These are phyloP conservation scores for Olyra latifolia DNA, from an alignment of 176 grass and related monocot species.

Conservation along the genomic window DNA sequence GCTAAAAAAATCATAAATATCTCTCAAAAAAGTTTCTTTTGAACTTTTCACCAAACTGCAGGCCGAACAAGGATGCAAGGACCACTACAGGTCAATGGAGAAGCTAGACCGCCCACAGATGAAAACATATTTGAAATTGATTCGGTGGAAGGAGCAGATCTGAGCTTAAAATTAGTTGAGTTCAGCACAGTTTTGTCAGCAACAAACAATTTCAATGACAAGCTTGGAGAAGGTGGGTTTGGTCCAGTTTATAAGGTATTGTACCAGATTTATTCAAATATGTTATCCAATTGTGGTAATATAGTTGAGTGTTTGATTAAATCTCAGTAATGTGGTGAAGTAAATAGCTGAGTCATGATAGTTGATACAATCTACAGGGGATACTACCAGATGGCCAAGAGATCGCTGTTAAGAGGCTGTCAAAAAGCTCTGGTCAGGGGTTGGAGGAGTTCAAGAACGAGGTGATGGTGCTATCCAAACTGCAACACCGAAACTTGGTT, in stretches of 20 bases:
- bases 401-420: constrained; percentile 71
- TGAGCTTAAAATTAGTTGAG: constrained; percentile 53
- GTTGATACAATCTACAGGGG: constrained; percentile 39
- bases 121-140: constrained; percentile 30
- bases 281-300: background rate
- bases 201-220: constrained; percentile 65
- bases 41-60: constrained; percentile 9
- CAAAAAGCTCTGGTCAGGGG: constrained; percentile 53
- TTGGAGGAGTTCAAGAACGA: constrained; percentile 72
- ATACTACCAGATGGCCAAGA: constrained; percentile 65
- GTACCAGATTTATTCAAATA: background rate
- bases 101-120: constrained; percentile 27
- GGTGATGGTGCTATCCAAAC: constrained; percentile 58
- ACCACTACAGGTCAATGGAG: background rate
- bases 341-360: background rate
- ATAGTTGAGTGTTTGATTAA: background rate
- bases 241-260: constrained; percentile 77
- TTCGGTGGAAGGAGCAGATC: constrained; percentile 21
- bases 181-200: constrained; percentile 52
- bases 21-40: background rate
- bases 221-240: constrained; percentile 71
- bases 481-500: constrained; percentile 74
- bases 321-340: background rate
- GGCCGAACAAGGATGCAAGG: constrained; percentile 28
- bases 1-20: background rate